These are phyloP conservation scores for Hypoxylon sp. DNA, from an alignment of 2,329 filamentous ascomycete genomes.

Conservation along the genomic window DNA sequence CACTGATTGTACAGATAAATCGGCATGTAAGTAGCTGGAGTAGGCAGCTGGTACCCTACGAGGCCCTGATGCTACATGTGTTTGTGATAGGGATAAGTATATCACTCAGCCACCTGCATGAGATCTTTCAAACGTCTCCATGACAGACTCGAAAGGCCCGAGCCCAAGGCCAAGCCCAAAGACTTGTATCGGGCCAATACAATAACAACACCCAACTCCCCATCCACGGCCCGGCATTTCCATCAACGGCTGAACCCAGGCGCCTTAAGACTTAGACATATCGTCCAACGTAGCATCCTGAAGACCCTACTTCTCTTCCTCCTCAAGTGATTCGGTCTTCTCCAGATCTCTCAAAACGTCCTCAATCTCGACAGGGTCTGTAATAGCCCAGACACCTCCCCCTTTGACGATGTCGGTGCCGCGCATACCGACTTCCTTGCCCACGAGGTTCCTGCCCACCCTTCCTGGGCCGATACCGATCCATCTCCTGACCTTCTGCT, in stretches of 20 bases:
- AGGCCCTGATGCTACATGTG: too few species aligned
- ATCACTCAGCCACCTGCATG: too few species aligned
- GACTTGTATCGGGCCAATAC: not conserved
- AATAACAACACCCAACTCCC: not conserved
- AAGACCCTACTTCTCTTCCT: slow-evolving; percentile 49
- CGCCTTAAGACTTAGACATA: not conserved
- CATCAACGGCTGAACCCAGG: not conserved
- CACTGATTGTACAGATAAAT: too few species aligned
- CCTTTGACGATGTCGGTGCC: slow-evolving; percentile 81
- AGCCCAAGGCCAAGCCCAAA: too few species aligned
- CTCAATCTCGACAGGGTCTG: slow-evolving; percentile 78
- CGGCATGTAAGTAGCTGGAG: too few species aligned
- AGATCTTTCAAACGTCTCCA: not conserved
- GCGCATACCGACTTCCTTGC: slow-evolving; percentile 92
- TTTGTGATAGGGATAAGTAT: too few species aligned
- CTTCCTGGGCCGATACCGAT: slow-evolving; percentile 93
- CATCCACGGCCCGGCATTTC: not conserved
- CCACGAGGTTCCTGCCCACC: slow-evolving; percentile 90
- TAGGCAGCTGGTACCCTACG: too few species aligned
- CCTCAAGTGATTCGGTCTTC: slow-evolving; percentile 64
- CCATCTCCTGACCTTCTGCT: slow-evolving; percentile 82
- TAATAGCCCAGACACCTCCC: slow-evolving; percentile 92
- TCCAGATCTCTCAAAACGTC: slow-evolving; percentile 71
- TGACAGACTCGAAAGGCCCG: not conserved
- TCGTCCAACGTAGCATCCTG: slow-evolving; percentile 1